Conservation (phyloP, 1,284 basidiomycete species). For the Moesziomyces aphidis region DNA sequence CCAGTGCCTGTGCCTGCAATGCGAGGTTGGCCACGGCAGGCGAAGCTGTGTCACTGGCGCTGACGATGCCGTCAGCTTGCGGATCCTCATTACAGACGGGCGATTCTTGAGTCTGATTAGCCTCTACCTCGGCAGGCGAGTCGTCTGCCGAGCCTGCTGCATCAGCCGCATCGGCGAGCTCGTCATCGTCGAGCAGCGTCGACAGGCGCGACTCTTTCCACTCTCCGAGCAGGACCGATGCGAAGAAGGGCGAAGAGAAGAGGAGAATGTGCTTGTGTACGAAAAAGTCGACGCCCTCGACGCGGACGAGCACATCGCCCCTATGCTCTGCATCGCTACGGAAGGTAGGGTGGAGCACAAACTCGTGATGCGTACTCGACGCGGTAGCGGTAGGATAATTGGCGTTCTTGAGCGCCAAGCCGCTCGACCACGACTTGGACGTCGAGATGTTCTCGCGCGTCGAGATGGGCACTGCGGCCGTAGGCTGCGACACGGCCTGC, state of each 20-base stretch:
- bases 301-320: constrained; percentile 50
- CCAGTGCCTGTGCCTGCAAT: not conserved
- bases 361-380: not conserved
- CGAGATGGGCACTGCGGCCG: constrained; percentile 22
- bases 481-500: constrained; percentile 19
- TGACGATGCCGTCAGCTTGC: not conserved
- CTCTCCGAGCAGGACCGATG: constrained; percentile 37
- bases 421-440: constrained; percentile 19
- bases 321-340: constrained; percentile 32
- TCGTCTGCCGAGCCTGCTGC: not conserved
- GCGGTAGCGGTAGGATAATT: not conserved
- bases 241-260: constrained; percentile 54
- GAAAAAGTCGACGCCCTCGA: constrained; percentile 48
- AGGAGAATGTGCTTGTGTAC: constrained; percentile 52
- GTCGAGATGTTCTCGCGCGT: constrained; percentile 33
- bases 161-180: not conserved
- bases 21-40: too few relatives aligned
- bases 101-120: not conserved
- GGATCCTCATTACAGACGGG: not conserved
- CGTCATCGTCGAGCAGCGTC: not conserved
- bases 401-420: not conserved
- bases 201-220: constrained; percentile 46
- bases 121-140: not conserved
- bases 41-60: not conserved
- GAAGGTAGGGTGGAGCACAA: constrained; percentile 42